Base-by-base conservation (phyloP, 176 grass and related monocot genomes). In the Phoenix dactylifera region DNA sequence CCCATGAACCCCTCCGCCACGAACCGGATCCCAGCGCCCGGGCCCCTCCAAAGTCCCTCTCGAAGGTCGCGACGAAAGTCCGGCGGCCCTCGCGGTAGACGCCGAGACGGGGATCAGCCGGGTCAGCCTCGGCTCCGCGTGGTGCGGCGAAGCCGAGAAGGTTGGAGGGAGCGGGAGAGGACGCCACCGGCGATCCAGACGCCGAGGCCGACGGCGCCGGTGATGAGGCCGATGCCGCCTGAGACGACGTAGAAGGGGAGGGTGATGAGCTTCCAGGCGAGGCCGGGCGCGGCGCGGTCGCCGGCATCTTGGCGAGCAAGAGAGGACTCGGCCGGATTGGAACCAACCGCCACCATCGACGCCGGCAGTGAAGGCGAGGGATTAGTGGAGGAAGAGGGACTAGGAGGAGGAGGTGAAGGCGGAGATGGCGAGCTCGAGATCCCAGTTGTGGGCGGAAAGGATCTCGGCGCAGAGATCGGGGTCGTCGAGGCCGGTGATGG, bases 381-480 rank as follows among this genome's bases (percentile, higher is more conserved):
- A 22, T 50, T 9, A 29, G 35, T 44, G 35, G 59, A 50, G 50
- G 60, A 28, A 44, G 35, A 44, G 9, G 35, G 9, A 44, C 9
- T 44, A n/a, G 35, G 35, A 44, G 35, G 28, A 30, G 55, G 73
- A 80, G 15, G 87, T 98, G 67, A 98, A 85, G 60, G 88, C 71
- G 60, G 84, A 76, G 50, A 98, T 77, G 15, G 93, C 93, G 61
- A 83, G 28, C 72, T 98, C 78, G 58, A 98, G 87, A 78, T 98
- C 93, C 93, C 93, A 98, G 69, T 98, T 92, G 76, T 98, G 79
- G 16, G 87, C 93, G 18, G 70, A 68, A 59, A 98, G 93, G 74
- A 98, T 98, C 76, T 98, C 71, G 52, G 88, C 72, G 78, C 88
- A 98, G 67, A 98, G 93, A 80, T 98, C 88, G 29, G 71, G 7